phyloP scores from a whole-genome alignment of 2,329 filamentous ascomycete species.

The Samsoniella hepiali region DNA sequence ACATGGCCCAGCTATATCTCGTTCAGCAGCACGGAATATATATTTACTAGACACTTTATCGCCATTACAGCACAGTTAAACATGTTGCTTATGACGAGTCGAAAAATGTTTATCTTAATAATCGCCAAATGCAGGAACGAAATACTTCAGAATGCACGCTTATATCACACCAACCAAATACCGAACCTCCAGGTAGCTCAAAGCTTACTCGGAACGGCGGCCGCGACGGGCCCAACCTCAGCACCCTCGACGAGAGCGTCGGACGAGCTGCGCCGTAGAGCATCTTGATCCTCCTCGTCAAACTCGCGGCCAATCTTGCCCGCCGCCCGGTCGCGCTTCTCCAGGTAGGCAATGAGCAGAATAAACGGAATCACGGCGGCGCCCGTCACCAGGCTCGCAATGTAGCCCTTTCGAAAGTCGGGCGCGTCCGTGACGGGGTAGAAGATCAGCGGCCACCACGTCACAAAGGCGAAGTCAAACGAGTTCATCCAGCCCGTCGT shows the following conservation, averaged over 20 bases:
- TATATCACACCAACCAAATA: not conserved
- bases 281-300: constrained; percentile 14
- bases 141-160: not conserved
- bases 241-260: not conserved
- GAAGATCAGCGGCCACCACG: constrained; percentile 40
- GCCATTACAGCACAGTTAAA: too few species aligned
- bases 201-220: not conserved
- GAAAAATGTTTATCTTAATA: not conserved
- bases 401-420: constrained; percentile 37
- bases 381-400: constrained; percentile 38
- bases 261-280: not conserved
- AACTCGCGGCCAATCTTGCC: constrained; percentile 28
- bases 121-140: not conserved
- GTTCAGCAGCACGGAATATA: too few species aligned
- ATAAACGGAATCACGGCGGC: constrained; percentile 36
- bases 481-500: constrained; percentile 44
- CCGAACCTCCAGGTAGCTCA: not conserved
- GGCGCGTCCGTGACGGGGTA: constrained; percentile 40
- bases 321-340: constrained; percentile 27
- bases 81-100: not conserved
- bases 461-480: constrained; percentile 42
- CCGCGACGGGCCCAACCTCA: not conserved
- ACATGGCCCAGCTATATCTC: not conserved
- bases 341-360: constrained; percentile 35
- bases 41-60: too few species aligned